Evolutionary conservation across 2,329 filamentous ascomycete genomes (phyloP), one percentile per base, ranked within the genome.

Genomic region (Ascochyta lentis): DNA sequence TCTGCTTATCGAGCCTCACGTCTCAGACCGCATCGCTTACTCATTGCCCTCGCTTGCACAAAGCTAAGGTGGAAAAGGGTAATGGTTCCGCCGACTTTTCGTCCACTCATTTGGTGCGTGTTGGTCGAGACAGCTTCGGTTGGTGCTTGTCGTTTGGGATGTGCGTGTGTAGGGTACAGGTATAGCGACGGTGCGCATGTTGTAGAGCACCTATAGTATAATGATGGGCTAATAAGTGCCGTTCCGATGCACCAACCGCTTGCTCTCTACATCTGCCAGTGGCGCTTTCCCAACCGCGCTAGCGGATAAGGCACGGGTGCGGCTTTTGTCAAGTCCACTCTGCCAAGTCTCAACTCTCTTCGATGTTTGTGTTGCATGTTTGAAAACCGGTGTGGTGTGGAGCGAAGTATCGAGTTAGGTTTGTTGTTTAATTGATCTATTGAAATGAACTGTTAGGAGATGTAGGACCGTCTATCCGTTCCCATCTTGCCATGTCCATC

Each of bases 291-390:
- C 33, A 13, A 26, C 24, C 24, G 33, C 47, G 47, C 53, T 56
- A 51, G 43, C 47, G 47, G 53, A 43, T 56, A 56, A 51, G 38
- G 43, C 43, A 51, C 53, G 38, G 47, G 19, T 51, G 42, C 42
- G 47, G 52, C 46, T 55, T 23, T 45, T 27, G 31, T 22, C 29
- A 38, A 19, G 37, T n/a, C 33, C 6, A 12, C 15, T 31, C 27
- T 34, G 22, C 27, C 29, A 29, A 41, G n/a, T 7, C 24, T 16
- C 33, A 27, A 34, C 8, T 23, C 6, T 39, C n/a, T 39, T 16
- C 8, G 35, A 39, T 39, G 15, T 35, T 6, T 8, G 8, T 3
- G 33, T 9, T 8, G n/a, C 12, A 15, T 31, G 12, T 31, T 15
- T 31, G 6, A 5, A 13, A 13, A 12, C 6, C 10, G 29, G 12